Evolutionary conservation across 495 filamentous ascomycete species (phyloP), one percentile per base, ranked within the genome.

Genomic region (Hyphodiscus hymeniophilus): DNA sequence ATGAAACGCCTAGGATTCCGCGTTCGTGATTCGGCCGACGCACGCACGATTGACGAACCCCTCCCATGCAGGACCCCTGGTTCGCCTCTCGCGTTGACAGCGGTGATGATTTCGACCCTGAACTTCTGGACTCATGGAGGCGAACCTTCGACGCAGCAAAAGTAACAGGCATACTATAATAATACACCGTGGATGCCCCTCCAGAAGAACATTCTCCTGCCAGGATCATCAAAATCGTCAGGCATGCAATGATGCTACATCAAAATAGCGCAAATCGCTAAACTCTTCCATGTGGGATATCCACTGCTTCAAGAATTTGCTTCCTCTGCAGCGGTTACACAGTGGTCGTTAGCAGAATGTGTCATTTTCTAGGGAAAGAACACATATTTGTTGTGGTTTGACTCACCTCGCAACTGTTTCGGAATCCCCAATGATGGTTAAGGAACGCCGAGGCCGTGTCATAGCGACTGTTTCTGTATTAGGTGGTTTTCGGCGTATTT

Each of bases 361-460:
- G 38, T 50, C 49, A 50, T 33, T 35, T 30, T 7, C 0, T 34
- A 22, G 34, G 28, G 18, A 22, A 50, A 12, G 17, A 16, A 3
- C 7, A 18, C 18, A 41, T 23, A 45, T 45, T n/a, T n/a, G 33
- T 38, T 26, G 38, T 40, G 44, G 51, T 51, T 36, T 52, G 31
- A 59, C 56, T 59, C 49, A 59, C 56, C 42, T 38, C 33, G 22
- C 41, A 17, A 59, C 38, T 16, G 90, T 97, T 63, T 96, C 92
- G 32, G 85, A 88, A 60, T 97, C 91, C 11, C 91, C 92, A 52
- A 95, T 84, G 31, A 97, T 79, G 48, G 87, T 90, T 10, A 98
- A 71, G 60, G 90, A 91, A 39, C 92, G 76, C 64, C 86, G 90
- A 7, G 92, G 86, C 35, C 92, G 77, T 33, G 92, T 97, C 88